Conservation (phyloP, 805 yeast genomes). For the Scheffersomyces ergatensis region DNA sequence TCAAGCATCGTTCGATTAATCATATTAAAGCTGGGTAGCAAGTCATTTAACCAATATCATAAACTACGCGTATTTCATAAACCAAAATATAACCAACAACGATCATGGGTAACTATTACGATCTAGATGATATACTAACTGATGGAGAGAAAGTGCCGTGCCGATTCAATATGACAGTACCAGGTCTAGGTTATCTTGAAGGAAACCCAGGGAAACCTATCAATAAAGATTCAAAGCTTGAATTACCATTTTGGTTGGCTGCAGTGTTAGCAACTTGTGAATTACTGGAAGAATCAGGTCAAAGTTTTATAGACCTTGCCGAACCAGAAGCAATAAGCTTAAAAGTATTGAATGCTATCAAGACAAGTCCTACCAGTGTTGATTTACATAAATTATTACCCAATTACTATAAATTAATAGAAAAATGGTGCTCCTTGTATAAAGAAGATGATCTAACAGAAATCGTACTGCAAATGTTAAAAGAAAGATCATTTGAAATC, state of each 20-base stretch:
- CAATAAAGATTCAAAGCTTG: slow-evolving; percentile 59
- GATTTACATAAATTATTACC: slow-evolving; percentile 66
- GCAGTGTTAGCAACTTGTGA: slow-evolving; percentile 59
- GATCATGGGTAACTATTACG: slow-evolving; percentile 54
- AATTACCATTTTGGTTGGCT: slow-evolving; percentile 89
- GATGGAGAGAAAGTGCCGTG: slow-evolving; percentile 76
- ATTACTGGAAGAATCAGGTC: slow-evolving; percentile 23
- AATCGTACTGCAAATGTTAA: slow-evolving; percentile 48
- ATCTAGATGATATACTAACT: slow-evolving; percentile 72
- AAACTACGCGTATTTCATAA: background rate
- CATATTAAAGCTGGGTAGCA: too few relatives aligned
- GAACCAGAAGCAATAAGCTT: slow-evolving; percentile 68
- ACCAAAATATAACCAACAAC: background rate
- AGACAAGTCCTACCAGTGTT: slow-evolving; percentile 63
- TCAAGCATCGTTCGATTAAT: too few relatives aligned
- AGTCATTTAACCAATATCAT: too few relatives aligned
- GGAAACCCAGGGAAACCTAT: slow-evolving; percentile 69
- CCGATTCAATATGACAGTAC: slow-evolving; percentile 71
- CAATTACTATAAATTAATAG: slow-evolving; percentile 66
- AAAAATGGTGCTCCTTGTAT: slow-evolving; percentile 75
- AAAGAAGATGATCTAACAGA: slow-evolving; percentile 61
- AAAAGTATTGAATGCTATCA: slow-evolving; percentile 77
- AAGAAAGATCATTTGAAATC: slow-evolving; percentile 66
- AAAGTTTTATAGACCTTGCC: slow-evolving; percentile 61
- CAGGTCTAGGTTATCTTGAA: slow-evolving; percentile 85